These are phyloP conservation scores for Eucalyptus sp. DNA, from an alignment of 345 rosid genomes.

Conservation along the genomic window DNA sequence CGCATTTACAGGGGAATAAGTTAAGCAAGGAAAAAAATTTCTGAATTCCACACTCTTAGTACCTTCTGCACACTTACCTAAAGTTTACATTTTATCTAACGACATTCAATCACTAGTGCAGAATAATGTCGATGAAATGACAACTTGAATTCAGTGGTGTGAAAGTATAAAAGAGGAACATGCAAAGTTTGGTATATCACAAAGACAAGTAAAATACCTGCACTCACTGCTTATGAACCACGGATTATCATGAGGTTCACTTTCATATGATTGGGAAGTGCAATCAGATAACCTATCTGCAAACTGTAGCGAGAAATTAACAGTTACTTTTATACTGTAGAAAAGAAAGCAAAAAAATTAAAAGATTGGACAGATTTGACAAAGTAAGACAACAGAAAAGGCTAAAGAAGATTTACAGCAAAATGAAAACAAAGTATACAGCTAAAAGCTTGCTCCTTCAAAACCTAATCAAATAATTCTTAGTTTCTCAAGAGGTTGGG, in stretches of 20 bases:
- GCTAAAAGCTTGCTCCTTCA: not conserved
- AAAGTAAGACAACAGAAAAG: not conserved
- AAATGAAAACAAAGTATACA: not conserved
- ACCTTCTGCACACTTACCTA: not conserved
- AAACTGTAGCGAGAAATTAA: conserved; percentile 19
- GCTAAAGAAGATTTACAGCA: not conserved
- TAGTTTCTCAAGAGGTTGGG: not conserved
- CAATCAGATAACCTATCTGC: conserved; percentile 38
- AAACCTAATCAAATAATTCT: not conserved
- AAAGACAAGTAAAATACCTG: conserved; percentile 29
- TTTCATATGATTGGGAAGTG: conserved; percentile 40
- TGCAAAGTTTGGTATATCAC: not conserved
- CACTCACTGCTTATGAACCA: conserved; percentile 32
- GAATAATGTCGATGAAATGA: not conserved
- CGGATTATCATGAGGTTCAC: conserved; percentile 37
- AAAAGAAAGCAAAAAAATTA: not conserved
- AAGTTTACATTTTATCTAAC: not conserved
- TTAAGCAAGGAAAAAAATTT: not conserved
- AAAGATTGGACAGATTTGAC: not conserved
- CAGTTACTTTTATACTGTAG: not conserved
- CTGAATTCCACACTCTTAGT: not conserved
- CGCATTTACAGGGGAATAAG: not conserved
- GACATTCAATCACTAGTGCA: not conserved
- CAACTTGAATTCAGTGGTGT: not conserved
- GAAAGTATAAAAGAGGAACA: not conserved